A percentile compares a stretch with the other conserved stretches of the same genome.
phyloP scores from a whole-genome alignment of 768 basidiomycete species.

The Hypsizygus marmoreus region DNA sequence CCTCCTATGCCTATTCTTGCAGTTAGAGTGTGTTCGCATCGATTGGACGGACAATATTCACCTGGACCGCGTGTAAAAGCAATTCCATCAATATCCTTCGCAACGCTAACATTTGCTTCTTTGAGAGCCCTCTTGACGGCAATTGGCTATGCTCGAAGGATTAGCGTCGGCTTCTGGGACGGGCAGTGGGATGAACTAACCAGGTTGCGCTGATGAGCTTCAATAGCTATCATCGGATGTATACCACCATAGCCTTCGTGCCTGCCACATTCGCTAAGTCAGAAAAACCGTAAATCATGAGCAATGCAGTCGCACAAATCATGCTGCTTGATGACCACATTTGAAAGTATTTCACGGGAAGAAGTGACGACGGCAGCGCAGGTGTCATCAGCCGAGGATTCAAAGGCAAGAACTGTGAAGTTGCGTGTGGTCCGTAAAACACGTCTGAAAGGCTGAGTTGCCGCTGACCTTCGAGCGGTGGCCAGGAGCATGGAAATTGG shows the following conservation, averaged over 20 bases:
- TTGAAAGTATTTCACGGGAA: slow-evolving; percentile 69
- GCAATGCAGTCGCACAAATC: slow-evolving; percentile 42
- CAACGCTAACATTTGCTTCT: slow-evolving; percentile 57
- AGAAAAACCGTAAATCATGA: background rate
- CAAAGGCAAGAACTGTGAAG: slow-evolving; percentile 75
- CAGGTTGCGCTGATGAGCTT: slow-evolving; percentile 80
- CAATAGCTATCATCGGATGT: slow-evolving; percentile 74
- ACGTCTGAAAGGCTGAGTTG: slow-evolving; percentile 1
- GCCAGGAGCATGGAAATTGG: too few species aligned
- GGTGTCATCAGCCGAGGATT: slow-evolving; percentile 93
- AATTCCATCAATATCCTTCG: slow-evolving; percentile 76
- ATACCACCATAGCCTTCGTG: slow-evolving; percentile 72
- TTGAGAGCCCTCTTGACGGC: slow-evolving; percentile 69
- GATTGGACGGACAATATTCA: slow-evolving; percentile 24
- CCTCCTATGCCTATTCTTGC: slow-evolving; percentile 70
- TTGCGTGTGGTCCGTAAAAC: slow-evolving; percentile 13
- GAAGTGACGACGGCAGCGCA: slow-evolving; percentile 87
- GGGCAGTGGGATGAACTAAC: slow-evolving; percentile 30
- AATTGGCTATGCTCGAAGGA: slow-evolving; percentile 51
- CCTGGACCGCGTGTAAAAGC: slow-evolving; percentile 92
- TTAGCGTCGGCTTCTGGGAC: background rate
- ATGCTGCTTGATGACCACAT: slow-evolving; percentile 86
- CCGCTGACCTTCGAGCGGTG: background rate
- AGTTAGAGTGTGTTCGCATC: slow-evolving; percentile 4
- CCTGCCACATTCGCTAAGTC: slow-evolving; percentile 30